Evolutionary conservation across 371 early-diverging fungal species (phyloP).

Genomic region (Mortierella sp.): DNA sequence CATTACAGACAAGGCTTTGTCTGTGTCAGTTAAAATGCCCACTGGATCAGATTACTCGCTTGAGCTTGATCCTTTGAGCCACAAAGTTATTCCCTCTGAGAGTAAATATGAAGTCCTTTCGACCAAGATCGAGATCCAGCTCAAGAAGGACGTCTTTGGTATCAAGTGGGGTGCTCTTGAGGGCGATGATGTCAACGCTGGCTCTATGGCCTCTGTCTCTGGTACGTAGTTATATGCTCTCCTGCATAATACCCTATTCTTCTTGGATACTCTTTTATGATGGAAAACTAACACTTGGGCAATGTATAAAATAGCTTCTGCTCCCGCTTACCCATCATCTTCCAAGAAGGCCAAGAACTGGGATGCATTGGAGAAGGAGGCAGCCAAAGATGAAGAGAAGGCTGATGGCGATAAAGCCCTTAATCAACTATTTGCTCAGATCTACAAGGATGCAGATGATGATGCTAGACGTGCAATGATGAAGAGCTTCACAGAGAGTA

Average conservation of each 20-base stretch:
- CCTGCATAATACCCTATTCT: background rate
- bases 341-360: conserved; percentile 77
- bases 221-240: conserved; percentile 1
- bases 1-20: conserved; percentile 69
- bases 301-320: conserved; percentile 6
- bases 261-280: no score
- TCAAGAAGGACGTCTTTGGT: conserved; percentile 83
- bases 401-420: conserved; percentile 90
- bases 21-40: conserved; percentile 83
- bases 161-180: conserved; percentile 87
- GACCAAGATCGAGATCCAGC: conserved; percentile 94
- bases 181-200: conserved; percentile 69
- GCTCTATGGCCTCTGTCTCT: conserved; percentile 47
- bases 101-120: conserved; percentile 79
- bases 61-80: conserved; percentile 87
- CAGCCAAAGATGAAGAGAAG: conserved; percentile 80
- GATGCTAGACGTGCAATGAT: conserved; percentile 96
- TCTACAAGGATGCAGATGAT: conserved; percentile 91
- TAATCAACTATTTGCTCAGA: conserved; percentile 91
- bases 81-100: conserved; percentile 79
- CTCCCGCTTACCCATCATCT: conserved; percentile 60
- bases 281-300: background rate
- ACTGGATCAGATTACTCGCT: conserved; percentile 84
- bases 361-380: conserved; percentile 81
- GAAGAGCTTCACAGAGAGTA: conserved; percentile 95